Conservation (phyloP, 768 basidiomycete genomes). For the Boletus barrowsii region DNA sequence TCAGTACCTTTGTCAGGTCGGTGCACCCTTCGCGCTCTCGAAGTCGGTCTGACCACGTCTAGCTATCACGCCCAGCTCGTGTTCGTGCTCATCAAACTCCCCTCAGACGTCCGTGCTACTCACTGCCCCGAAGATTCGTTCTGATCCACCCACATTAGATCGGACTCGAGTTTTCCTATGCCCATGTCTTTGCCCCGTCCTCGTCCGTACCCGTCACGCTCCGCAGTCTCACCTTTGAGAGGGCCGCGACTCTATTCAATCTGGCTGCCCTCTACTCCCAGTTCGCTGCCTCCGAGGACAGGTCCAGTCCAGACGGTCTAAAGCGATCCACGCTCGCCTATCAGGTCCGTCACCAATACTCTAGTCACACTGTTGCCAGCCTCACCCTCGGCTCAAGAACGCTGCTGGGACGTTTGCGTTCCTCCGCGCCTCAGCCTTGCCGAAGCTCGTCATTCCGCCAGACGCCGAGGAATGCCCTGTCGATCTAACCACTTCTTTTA, state of each 20-base stretch:
- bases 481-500: slow-evolving; percentile 64
- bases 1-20: slow-evolving; percentile 56
- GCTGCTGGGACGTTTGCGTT: slow-evolving; percentile 74
- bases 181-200: slow-evolving; percentile 59
- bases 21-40: slow-evolving; percentile 24
- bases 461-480: slow-evolving; percentile 53
- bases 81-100: slow-evolving; percentile 81
- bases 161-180: slow-evolving; percentile 67
- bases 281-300: slow-evolving; percentile 68
- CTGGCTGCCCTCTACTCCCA: slow-evolving; percentile 84
- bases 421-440: slow-evolving; percentile 51
- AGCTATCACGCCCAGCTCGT: slow-evolving; percentile 93
- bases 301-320: slow-evolving; percentile 73
- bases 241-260: slow-evolving; percentile 78
- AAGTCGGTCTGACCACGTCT: slow-evolving; percentile 4
- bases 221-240: slow-evolving; percentile 77
- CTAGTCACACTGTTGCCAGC: neutral
- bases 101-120: slow-evolving; percentile 56
- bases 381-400: slow-evolving; percentile 38
- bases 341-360: slow-evolving; percentile 46
- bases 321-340: slow-evolving; percentile 71
- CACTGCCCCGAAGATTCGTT: neutral
- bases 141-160: slow-evolving; percentile 45
- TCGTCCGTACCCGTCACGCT: slow-evolving; percentile 57
- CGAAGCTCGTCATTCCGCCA: slow-evolving; percentile 45